Percentiles rank a stretch among this genome's conserved stretches.
phyloP scores from a whole-genome alignment of 108 stramenopile species.

The Thalassiosira profunda region DNA sequence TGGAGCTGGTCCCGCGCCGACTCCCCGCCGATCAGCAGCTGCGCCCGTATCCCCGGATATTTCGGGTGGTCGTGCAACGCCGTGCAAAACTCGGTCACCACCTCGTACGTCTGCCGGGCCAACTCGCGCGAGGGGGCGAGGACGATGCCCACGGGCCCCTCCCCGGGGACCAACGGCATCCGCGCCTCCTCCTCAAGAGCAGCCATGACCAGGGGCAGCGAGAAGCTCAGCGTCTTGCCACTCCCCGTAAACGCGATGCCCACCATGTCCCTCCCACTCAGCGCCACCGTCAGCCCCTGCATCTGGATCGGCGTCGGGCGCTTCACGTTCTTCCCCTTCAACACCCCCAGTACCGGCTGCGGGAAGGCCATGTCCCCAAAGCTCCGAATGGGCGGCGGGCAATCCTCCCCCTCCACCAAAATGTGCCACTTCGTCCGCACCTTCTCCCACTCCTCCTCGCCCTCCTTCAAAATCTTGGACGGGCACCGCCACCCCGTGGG shows the following conservation, averaged over 20 bases:
- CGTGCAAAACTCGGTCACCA: slow-evolving; percentile 78
- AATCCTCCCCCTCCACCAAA: slow-evolving; percentile 91
- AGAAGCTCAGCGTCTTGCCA: slow-evolving; percentile 97
- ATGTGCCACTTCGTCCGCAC: slow-evolving; percentile 97
- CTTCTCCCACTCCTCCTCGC: slow-evolving; percentile 71
- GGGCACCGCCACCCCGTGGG: slow-evolving; percentile 95
- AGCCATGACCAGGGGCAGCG: slow-evolving; percentile 94
- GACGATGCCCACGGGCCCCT: slow-evolving; percentile 97
- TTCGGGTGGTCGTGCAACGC: slow-evolving; percentile 10
- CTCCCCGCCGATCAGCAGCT: slow-evolving; percentile 97
- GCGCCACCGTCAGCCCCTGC: slow-evolving; percentile 97
- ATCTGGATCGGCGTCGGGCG: slow-evolving; percentile 99
- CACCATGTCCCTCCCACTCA: slow-evolving; percentile 98
- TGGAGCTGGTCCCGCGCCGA: slow-evolving; percentile 88
- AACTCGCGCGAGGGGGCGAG: slow-evolving; percentile 97
- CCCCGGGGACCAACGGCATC: slow-evolving; percentile 91
- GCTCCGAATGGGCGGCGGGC: slow-evolving; percentile 91
- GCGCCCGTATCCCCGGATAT: slow-evolving; percentile 86
- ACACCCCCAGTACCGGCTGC: slow-evolving; percentile 71
- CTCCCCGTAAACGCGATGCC: slow-evolving; percentile 98
- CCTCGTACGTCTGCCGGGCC: slow-evolving; percentile 97
- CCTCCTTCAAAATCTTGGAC: slow-evolving; percentile 68
- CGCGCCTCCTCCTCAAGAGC: slow-evolving; percentile 97
- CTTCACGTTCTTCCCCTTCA: slow-evolving; percentile 89
- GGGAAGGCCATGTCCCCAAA: slow-evolving; percentile 98